A percentile compares a stretch with the other conserved stretches of the same genome.
Evolutionary conservation across 2,329 filamentous ascomycete species (phyloP).

Genomic region (Phaeosphaeriaceae sp.): DNA sequence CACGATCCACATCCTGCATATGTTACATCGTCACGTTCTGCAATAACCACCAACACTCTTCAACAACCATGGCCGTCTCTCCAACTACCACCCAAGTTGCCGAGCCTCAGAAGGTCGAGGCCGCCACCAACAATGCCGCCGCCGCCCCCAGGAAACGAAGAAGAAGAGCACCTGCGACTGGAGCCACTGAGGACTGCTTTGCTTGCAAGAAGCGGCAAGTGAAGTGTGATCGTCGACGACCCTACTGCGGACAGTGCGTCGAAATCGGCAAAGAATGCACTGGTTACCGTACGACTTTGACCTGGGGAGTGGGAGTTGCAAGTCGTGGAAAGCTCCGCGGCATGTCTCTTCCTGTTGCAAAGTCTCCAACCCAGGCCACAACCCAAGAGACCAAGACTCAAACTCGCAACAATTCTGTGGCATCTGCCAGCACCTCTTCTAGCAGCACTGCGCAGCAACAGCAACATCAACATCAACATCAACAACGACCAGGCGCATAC

Average conservation of each 20-base stretch:
- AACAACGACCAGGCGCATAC: slow-evolving; percentile 34
- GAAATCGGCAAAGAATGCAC: slow-evolving; percentile 92
- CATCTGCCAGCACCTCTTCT: slow-evolving; percentile 27
- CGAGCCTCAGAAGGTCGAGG: slow-evolving; percentile 44
- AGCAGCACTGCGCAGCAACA: slow-evolving; percentile 31
- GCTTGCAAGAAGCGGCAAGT: slow-evolving; percentile 83
- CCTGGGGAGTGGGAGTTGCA: slow-evolving; percentile 94
- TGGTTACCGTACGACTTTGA: slow-evolving; percentile 95
- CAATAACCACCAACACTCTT: slow-evolving; percentile 27
- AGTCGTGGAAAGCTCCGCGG: slow-evolving; percentile 94
- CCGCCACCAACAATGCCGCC: slow-evolving; percentile 35
- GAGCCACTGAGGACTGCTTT: slow-evolving; percentile 94
- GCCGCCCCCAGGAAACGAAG: slow-evolving; percentile 69
- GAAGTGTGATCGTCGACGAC: slow-evolving; percentile 88
- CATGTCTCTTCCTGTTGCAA: slow-evolving; percentile 74
- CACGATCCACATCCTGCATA: slow-evolving; percentile 41
- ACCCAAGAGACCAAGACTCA: slow-evolving; percentile 41
- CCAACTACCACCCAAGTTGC: slow-evolving; percentile 40
- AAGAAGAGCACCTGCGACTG: slow-evolving; percentile 86
- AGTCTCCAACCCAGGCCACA: slow-evolving; percentile 43
- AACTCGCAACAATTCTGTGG: slow-evolving; percentile 25
- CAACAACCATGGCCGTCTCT: slow-evolving; percentile 42
- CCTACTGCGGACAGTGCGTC: slow-evolving; percentile 94
- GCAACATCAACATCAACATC: slow-evolving; percentile 21
- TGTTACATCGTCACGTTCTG: slow-evolving; percentile 35